Percentiles rank a stretch among this genome's conserved stretches.
Evolutionary conservation across 495 filamentous ascomycete genomes (phyloP).

Genomic region (Neurospora tetraspora): DNA sequence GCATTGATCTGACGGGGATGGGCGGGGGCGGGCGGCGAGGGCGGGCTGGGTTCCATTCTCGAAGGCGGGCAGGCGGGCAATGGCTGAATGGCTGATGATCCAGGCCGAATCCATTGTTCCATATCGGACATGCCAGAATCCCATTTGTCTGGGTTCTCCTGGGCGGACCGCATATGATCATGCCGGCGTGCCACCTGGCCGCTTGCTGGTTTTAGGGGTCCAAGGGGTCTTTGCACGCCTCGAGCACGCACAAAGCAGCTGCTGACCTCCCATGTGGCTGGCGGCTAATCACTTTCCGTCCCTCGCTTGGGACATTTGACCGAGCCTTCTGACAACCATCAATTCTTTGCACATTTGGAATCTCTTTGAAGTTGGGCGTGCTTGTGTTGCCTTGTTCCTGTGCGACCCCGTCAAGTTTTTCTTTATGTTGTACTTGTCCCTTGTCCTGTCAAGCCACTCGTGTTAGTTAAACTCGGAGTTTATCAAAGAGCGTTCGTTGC

Average conservation of each 20-base stretch:
- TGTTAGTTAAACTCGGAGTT: neutral
- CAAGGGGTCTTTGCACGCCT: neutral
- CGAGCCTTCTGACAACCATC: neutral
- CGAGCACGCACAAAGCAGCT: neutral
- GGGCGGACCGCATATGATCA: neutral
- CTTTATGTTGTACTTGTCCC: neutral
- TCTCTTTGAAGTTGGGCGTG: neutral
- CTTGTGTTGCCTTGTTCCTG: neutral
- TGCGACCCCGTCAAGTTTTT: neutral
- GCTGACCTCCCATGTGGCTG: neutral
- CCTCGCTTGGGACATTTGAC: neutral
- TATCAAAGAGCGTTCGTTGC: too few species aligned
- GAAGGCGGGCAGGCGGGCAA: neutral
- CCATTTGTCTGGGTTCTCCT: neutral
- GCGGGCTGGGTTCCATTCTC: neutral
- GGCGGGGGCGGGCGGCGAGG: neutral
- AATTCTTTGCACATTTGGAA: neutral
- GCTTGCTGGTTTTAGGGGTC: neutral
- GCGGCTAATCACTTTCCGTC: neutral
- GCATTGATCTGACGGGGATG: neutral
- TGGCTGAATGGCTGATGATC: neutral
- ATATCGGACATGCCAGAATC: neutral
- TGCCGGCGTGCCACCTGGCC: neutral
- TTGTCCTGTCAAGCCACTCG: neutral
- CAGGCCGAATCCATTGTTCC: neutral